These are phyloP conservation scores for Sarocladium oryzae DNA, from an alignment of 2,329 filamentous ascomycete genomes.

Conservation along the genomic window DNA sequence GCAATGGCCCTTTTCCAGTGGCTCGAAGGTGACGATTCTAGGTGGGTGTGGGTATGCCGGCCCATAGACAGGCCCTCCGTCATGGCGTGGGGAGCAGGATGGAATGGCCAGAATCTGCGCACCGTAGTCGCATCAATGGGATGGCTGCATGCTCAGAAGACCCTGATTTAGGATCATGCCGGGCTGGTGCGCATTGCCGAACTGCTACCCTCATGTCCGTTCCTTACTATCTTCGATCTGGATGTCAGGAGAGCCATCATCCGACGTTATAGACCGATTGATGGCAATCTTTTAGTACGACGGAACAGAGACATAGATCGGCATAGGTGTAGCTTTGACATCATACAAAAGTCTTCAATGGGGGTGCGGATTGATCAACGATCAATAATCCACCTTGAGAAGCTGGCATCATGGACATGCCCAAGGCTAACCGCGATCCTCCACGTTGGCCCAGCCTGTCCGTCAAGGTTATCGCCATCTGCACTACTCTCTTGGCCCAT, in stretches of 20 bases:
- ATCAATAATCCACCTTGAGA: too few species aligned
- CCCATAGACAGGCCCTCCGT: background rate
- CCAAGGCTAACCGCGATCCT: background rate
- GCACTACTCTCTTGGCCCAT: background rate
- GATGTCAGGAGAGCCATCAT: too few species aligned
- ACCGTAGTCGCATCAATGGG: background rate
- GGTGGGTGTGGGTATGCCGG: background rate
- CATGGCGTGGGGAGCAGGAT: background rate
- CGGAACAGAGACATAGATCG: too few species aligned
- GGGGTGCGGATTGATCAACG: too few species aligned
- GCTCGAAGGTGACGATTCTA: background rate
- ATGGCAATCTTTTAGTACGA: too few species aligned
- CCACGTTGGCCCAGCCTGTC: background rate
- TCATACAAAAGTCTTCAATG: too few species aligned
- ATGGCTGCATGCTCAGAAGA: slow-evolving; percentile 2
- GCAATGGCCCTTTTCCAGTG: slow-evolving; percentile 1
- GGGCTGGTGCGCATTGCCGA: background rate
- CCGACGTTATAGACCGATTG: too few species aligned
- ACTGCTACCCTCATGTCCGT: too few species aligned
- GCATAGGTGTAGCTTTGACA: too few species aligned
- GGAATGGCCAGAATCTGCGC: background rate
- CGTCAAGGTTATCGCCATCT: slow-evolving; percentile 6
- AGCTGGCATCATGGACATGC: background rate
- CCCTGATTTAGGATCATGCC: background rate
- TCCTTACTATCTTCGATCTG: too few species aligned